A percentile compares a stretch with the other conserved stretches of the same genome.
These are phyloP conservation scores for Inga leiocalycina DNA, from an alignment of 306 rosid genomes.

Conservation along the genomic window DNA sequence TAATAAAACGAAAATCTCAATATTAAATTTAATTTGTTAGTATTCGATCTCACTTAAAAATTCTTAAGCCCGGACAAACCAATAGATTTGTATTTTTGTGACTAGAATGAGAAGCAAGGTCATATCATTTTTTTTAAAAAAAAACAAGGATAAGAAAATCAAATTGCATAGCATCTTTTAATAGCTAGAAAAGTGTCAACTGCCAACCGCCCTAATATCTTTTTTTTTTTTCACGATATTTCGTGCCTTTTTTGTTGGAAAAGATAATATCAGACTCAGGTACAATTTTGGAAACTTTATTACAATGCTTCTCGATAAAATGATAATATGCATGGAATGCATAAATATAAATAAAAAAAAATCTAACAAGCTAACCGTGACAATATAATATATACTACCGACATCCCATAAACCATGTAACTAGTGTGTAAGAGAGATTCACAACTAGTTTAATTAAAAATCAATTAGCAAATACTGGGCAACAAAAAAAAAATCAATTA, in stretches of 20 bases:
- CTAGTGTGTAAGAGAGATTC: background rate
- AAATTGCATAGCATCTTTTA: background rate
- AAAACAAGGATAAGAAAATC: background rate
- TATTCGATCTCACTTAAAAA: background rate
- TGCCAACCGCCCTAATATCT: background rate
- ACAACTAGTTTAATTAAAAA: too few species aligned
- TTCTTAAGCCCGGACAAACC: background rate
- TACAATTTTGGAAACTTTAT: background rate
- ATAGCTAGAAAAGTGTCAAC: background rate
- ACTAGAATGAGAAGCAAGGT: background rate
- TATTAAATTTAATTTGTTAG: background rate
- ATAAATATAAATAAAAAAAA: background rate
- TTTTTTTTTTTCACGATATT: background rate
- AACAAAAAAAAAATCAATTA: too few species aligned
- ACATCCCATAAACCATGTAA: background rate
- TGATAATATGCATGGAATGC: background rate
- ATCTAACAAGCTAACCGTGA: background rate
- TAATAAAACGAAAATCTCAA: background rate
- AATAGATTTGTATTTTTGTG: background rate
- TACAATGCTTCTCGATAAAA: background rate
- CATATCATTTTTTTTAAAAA: background rate
- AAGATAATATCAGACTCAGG: background rate
- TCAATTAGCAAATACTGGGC: background rate
- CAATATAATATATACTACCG: background rate
- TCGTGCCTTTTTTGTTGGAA: background rate